These are phyloP conservation scores for Scheffersomyces parashehatae DNA, from an alignment of 1,139 yeast genomes.

Conservation along the genomic window DNA sequence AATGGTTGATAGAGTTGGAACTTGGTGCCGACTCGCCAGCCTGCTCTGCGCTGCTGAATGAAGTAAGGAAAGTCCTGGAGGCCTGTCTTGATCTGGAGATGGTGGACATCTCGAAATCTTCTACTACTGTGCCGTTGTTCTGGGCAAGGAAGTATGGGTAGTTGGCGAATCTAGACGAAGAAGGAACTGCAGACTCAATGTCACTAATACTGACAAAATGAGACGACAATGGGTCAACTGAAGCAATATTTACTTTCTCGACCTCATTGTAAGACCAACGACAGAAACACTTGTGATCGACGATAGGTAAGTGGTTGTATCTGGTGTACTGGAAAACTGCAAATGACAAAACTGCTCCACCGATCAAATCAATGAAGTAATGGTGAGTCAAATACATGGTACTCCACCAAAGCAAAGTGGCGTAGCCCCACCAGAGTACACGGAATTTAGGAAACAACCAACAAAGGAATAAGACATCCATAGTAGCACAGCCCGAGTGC, in stretches of 20 bases:
- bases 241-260: conserved; percentile 24
- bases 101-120: conserved; percentile 30
- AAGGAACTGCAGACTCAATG: conserved; percentile 3
- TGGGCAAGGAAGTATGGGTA: conserved; percentile 2
- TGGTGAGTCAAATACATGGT: conserved; percentile 97
- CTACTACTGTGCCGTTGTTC: conserved; percentile 6
- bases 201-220: conserved; percentile 2
- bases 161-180: conserved; percentile 4
- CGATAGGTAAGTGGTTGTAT: conserved; percentile 72
- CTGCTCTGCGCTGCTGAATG: conserved; percentile 6
- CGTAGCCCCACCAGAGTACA: conserved; percentile 70
- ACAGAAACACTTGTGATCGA: conserved; percentile 62
- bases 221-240: conserved; percentile 35
- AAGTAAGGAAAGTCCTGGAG: conserved; percentile 21
- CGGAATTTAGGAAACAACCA: conserved; percentile 76
- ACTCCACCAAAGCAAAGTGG: conserved; percentile 96
- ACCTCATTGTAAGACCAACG: conserved; percentile 76
- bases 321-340: conserved; percentile 72
- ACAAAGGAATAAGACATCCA: conserved; percentile 84
- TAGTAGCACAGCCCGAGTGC: conserved; percentile 90
- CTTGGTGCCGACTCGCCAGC: conserved; percentile 12
- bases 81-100: conserved; percentile 35
- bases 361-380: conserved; percentile 87
- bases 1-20: conserved; percentile 18
- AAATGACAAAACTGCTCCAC: conserved; percentile 80